Percentiles rank a stretch among this genome's conserved stretches.
phyloP scores from a whole-genome alignment of 306 rosid species.

The Prunus mume region DNA sequence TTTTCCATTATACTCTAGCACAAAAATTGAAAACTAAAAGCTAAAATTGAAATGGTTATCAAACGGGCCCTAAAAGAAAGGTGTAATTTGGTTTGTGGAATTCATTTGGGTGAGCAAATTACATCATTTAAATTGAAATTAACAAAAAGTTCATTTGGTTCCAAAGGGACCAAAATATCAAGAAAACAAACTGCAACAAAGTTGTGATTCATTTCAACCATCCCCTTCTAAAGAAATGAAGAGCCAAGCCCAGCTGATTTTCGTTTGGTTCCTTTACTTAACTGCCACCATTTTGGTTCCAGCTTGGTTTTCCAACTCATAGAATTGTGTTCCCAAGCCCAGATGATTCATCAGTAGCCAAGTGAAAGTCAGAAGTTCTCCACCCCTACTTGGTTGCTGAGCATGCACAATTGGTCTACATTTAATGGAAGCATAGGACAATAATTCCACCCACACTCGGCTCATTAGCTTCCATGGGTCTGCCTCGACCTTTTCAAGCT shows the following conservation, averaged over 20 bases:
- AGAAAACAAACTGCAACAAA: background rate
- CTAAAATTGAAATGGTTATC: too few relatives aligned
- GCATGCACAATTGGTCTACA: conserved; percentile 28
- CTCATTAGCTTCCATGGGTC: conserved; percentile 22
- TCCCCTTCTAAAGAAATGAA: background rate
- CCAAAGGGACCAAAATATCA: background rate
- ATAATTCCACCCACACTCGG: conserved; percentile 28
- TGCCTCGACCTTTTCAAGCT: background rate
- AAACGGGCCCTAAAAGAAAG: too few relatives aligned
- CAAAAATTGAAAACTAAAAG: too few relatives aligned
- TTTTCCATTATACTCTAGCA: too few relatives aligned
- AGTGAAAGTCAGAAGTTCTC: conserved; percentile 28
- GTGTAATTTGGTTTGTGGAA: too few relatives aligned
- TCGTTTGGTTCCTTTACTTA: background rate
- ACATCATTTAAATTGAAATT: too few relatives aligned
- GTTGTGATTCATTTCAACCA: background rate
- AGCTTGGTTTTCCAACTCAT: conserved; percentile 13
- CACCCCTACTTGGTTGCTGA: conserved; percentile 34
- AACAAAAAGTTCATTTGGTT: too few relatives aligned
- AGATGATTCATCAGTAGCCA: conserved; percentile 36
- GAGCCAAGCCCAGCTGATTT: background rate
- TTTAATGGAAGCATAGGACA: conserved; percentile 25
- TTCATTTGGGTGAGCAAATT: too few relatives aligned
- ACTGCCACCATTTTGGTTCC: conserved; percentile 8
- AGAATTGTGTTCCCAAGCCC: conserved; percentile 36